Conservation (phyloP, 768 basidiomycete genomes). For the Termitomyces sp. region DNA sequence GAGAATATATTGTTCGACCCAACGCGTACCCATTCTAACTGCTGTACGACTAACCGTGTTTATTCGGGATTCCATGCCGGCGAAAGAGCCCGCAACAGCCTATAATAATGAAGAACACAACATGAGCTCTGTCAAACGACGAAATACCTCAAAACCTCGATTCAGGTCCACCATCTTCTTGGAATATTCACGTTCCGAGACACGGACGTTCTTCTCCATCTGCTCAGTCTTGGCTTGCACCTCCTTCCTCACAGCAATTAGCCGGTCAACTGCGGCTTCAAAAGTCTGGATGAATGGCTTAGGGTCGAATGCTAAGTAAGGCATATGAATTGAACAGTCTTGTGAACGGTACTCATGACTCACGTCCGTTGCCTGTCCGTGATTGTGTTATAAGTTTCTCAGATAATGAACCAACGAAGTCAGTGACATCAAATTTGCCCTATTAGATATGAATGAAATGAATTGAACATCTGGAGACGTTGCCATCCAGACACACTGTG, state of each 20-base stretch:
- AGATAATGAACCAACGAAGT: slow-evolving; percentile 79
- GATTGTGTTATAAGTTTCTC: slow-evolving; percentile 87
- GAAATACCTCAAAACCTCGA: slow-evolving; percentile 80
- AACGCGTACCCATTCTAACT: slow-evolving; percentile 75
- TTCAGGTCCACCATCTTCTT: slow-evolving; percentile 92
- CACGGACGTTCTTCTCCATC: slow-evolving; percentile 86
- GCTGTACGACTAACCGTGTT: slow-evolving; percentile 92
- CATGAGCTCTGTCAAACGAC: not conserved
- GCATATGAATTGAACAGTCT: slow-evolving; percentile 2
- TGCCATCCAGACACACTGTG: slow-evolving; percentile 32
- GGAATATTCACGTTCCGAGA: slow-evolving; percentile 90
- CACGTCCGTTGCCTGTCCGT: slow-evolving; percentile 77
- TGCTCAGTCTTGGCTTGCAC: slow-evolving; percentile 87
- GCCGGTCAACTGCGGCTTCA: slow-evolving; percentile 82
- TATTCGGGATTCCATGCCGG: slow-evolving; percentile 86
- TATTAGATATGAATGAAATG: slow-evolving; percentile 20
- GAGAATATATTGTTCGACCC: not conserved
- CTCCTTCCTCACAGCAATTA: slow-evolving; percentile 83
- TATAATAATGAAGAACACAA: slow-evolving; percentile 24
- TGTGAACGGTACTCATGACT: slow-evolving; percentile 12
- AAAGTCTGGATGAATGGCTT: slow-evolving; percentile 91
- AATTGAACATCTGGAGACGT: not conserved
- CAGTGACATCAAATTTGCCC: slow-evolving; percentile 91
- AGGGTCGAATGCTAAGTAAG: slow-evolving; percentile 77
- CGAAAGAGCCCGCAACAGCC: slow-evolving; percentile 85